These are phyloP conservation scores for Ilyonectria sp. DNA, from an alignment of 2,329 filamentous ascomycete genomes.

Conservation along the genomic window DNA sequence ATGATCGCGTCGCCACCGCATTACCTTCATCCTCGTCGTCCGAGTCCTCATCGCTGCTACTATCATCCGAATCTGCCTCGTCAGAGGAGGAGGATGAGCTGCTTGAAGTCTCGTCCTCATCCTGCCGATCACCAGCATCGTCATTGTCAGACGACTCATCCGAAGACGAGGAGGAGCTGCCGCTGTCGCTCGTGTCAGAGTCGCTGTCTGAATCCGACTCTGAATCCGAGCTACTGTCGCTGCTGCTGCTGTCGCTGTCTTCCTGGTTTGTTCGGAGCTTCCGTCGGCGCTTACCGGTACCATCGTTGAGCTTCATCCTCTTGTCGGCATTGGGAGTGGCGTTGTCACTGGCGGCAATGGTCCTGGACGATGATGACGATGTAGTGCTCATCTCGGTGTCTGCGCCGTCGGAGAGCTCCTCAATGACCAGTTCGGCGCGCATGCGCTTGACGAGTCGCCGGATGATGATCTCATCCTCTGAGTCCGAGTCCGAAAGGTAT, in stretches of 20 bases:
- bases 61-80: constrained; percentile 53
- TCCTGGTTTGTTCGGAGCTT: constrained; percentile 67
- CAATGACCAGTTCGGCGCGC: constrained; percentile 72
- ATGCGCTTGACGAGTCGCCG: constrained; percentile 73
- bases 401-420: constrained; percentile 67
- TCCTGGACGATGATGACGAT: constrained; percentile 50
- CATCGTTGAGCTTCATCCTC: constrained; percentile 62
- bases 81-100: constrained; percentile 58
- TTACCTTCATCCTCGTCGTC: constrained; percentile 42
- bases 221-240: constrained; percentile 42
- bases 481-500: constrained; percentile 63
- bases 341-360: constrained; percentile 49
- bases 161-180: constrained; percentile 54
- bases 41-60: constrained; percentile 42
- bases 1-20: constrained; percentile 24
- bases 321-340: constrained; percentile 54
- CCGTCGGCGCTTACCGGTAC: constrained; percentile 64
- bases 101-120: constrained; percentile 54
- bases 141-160: constrained; percentile 53
- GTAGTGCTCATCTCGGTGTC: constrained; percentile 55
- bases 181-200: constrained; percentile 54
- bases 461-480: constrained; percentile 66
- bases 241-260: constrained; percentile 57
- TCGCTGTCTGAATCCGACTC: constrained; percentile 54
- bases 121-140: constrained; percentile 50